Conservation (phyloP, 208 protist genomes). For the Trypanosoma scelopori region DNA sequence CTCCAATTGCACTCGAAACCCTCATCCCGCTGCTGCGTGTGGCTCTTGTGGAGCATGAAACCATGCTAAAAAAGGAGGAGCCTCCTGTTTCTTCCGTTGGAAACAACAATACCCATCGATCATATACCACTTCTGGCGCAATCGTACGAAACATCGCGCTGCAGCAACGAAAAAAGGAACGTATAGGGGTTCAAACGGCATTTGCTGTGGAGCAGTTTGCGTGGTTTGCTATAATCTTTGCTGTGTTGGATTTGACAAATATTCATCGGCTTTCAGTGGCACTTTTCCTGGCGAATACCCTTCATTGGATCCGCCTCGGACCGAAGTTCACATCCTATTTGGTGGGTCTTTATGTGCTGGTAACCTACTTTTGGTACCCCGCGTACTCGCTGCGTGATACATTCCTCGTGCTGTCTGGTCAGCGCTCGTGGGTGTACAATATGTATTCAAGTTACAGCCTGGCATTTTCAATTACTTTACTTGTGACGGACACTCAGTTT, state of each 20-base stretch:
- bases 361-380: conserved; percentile 21
- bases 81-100: not conserved
- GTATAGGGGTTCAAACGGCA: conserved; percentile 9
- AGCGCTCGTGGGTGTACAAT: conserved; percentile 16
- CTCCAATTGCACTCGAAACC: conserved; percentile 37
- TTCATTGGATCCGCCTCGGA: conserved; percentile 14
- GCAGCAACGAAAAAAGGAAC: conserved; percentile 16
- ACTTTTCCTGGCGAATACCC: conserved; percentile 19
- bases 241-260: conserved; percentile 12
- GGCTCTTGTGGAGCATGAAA: conserved; percentile 25
- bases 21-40: conserved; percentile 32
- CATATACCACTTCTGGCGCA: not conserved
- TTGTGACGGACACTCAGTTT: conserved; percentile 21
- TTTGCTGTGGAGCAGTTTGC: conserved; percentile 27
- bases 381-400: conserved; percentile 16
- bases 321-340: not conserved
- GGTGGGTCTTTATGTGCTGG: conserved; percentile 7
- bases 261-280: conserved; percentile 21
- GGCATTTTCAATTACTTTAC: conserved; percentile 23
- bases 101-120: conserved; percentile 7
- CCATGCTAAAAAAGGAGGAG: conserved; percentile 18
- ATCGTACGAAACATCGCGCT: not conserved
- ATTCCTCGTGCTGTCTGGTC: conserved; percentile 10
- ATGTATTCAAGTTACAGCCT: conserved; percentile 28
- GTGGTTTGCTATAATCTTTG: conserved; percentile 20